Conservation (phyloP, 2,329 filamentous ascomycete species). For the Proliferodiscus dingleyae region DNA sequence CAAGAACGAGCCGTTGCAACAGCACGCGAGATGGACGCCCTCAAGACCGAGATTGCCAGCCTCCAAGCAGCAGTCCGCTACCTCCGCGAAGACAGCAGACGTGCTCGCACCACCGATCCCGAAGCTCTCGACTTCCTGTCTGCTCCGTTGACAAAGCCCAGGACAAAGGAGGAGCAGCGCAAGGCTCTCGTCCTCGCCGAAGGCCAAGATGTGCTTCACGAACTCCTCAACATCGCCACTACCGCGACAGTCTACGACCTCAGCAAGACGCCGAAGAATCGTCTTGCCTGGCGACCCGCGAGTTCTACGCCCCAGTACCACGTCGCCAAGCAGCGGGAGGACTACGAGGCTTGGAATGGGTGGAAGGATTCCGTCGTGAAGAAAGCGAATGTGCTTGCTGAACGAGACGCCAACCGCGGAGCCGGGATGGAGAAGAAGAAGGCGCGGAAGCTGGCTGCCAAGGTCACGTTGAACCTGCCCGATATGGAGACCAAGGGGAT, state of each 20-base stretch:
- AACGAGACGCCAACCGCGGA: constrained; percentile 22
- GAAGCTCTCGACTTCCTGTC: constrained; percentile 56
- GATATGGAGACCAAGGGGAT: constrained; percentile 24
- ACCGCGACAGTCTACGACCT: constrained; percentile 56
- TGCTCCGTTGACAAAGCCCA: constrained; percentile 49
- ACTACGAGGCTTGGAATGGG: constrained; percentile 56
- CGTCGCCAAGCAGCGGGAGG: constrained; percentile 59
- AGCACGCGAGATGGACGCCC: constrained; percentile 66
- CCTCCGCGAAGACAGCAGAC: constrained; percentile 62
- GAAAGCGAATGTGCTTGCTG: constrained; percentile 43
- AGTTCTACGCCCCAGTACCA: constrained; percentile 61
- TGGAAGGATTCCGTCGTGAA: constrained; percentile 53
- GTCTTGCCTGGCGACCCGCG: constrained; percentile 61
- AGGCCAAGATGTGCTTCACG: constrained; percentile 57
- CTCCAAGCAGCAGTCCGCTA: constrained; percentile 63
- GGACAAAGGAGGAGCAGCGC: constrained; percentile 43
- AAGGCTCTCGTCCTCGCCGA: constrained; percentile 52
- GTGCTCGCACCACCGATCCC: constrained; percentile 54
- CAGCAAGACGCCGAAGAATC: constrained; percentile 50
- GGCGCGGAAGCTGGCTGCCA: constrained; percentile 21
- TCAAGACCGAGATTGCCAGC: constrained; percentile 63
- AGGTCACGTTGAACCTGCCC: constrained; percentile 25
- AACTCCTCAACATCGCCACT: constrained; percentile 58
- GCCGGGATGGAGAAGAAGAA: constrained; percentile 13
- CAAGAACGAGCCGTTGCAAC: constrained; percentile 65